Conservation (phyloP, 140 eudicot species). For the Senecio squalidus region DNA sequence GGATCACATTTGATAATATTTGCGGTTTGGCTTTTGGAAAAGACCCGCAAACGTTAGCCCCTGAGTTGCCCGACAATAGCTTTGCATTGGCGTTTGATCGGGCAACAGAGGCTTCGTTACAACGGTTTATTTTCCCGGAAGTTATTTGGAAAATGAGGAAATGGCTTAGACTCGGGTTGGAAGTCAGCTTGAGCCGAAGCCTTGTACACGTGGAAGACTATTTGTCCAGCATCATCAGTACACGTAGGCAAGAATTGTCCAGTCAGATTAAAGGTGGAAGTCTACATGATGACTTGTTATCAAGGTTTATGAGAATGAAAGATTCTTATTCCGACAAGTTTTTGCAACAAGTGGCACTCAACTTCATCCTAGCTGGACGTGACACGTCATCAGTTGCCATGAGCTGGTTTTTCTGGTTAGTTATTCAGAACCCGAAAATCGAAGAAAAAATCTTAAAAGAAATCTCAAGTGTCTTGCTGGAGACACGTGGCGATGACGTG, state of each 20-base stretch:
- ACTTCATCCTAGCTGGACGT: constrained; percentile 96
- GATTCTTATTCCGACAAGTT: constrained; percentile 70
- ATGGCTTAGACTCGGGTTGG: constrained; percentile 91
- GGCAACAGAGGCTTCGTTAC: constrained; percentile 88
- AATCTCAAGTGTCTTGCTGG: constrained; percentile 59
- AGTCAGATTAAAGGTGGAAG: constrained; percentile 49
- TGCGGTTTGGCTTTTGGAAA: constrained; percentile 85
- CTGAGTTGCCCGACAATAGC: constrained; percentile 64
- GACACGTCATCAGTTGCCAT: constrained; percentile 93
- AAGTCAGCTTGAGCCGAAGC: constrained; percentile 87
- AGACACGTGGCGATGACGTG: constrained; percentile 81
- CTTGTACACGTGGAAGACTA: constrained; percentile 70
- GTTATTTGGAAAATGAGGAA: constrained; percentile 72
- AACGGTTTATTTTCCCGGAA: constrained; percentile 70
- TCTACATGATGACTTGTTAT: constrained; percentile 73
- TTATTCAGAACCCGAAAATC: constrained; percentile 54
- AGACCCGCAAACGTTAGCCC: constrained; percentile 78
- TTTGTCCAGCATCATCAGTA: constrained; percentile 60
- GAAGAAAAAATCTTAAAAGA: constrained; percentile 60
- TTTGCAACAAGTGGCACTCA: constrained; percentile 83
- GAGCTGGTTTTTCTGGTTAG: constrained; percentile 92
- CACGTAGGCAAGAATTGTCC: constrained; percentile 74
- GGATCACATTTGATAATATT: constrained; percentile 83
- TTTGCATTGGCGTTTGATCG: constrained; percentile 84
- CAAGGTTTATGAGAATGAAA: constrained; percentile 81